Percentiles rank a stretch among this genome's conserved stretches.
Evolutionary conservation across 306 rosid species (phyloP).

Genomic region (Fagus crenata): DNA sequence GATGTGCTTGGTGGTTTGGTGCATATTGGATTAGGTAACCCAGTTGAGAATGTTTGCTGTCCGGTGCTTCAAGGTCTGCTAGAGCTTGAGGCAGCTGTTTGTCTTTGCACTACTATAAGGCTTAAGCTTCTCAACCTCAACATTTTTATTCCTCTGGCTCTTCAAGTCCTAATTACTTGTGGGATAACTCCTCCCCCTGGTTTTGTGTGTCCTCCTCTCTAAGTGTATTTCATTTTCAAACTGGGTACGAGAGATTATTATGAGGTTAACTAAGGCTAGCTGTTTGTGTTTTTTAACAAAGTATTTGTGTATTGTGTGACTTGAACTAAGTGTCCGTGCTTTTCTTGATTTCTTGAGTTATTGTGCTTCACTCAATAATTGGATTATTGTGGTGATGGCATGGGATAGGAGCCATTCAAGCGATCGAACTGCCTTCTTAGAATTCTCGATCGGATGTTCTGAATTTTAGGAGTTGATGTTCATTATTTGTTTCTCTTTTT

Average conservation of each 20-base stretch:
- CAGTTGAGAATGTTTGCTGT: slow-evolving; percentile 68
- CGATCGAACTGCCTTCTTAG: too few relatives aligned
- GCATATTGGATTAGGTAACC: slow-evolving; percentile 76
- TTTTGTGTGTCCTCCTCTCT: slow-evolving; percentile 82
- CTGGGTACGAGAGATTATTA: not conserved
- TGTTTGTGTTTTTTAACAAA: not conserved
- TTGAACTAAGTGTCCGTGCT: not conserved
- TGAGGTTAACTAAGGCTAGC: not conserved
- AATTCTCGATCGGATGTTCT: too few relatives aligned
- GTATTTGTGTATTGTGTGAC: not conserved
- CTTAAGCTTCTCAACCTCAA: slow-evolving; percentile 73
- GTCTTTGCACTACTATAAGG: slow-evolving; percentile 78
- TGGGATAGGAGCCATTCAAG: not conserved
- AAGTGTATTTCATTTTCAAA: not conserved
- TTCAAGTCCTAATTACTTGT: slow-evolving; percentile 69
- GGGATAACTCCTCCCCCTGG: slow-evolving; percentile 88
- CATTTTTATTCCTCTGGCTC: slow-evolving; percentile 77
- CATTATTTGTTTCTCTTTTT: too few relatives aligned
- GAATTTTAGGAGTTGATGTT: too few relatives aligned
- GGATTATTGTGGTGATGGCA: not conserved
- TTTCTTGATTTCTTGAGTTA: not conserved
- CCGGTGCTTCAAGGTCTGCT: slow-evolving; percentile 78
- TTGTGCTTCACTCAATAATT: not conserved
- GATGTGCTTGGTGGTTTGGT: slow-evolving; percentile 81
- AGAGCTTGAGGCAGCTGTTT: slow-evolving; percentile 86